These are phyloP conservation scores for Monosporascus sp. DNA, from an alignment of 2,329 filamentous ascomycete genomes.

Conservation along the genomic window DNA sequence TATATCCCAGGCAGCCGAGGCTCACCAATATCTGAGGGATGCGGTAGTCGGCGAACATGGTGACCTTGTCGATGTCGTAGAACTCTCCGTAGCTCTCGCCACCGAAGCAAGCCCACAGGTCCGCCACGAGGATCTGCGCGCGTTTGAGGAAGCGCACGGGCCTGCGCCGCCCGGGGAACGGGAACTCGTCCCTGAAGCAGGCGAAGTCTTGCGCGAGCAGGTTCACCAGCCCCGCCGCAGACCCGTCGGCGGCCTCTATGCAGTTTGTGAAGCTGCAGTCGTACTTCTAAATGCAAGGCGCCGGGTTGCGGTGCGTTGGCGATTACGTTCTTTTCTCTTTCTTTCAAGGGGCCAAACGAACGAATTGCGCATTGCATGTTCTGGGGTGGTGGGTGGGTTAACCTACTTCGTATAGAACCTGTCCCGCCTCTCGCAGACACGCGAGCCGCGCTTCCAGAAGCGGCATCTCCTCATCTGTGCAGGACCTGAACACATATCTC, in stretches of 20 bases:
- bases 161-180: conserved; percentile 64
- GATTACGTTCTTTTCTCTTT: conserved; percentile 1
- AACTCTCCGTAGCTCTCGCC: conserved; percentile 76
- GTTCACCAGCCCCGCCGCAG: conserved; percentile 82
- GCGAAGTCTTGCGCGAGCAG: conserved; percentile 74
- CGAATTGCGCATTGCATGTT: not conserved
- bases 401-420: conserved; percentile 69
- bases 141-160: conserved; percentile 83
- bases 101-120: conserved; percentile 93
- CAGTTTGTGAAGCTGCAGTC: conserved; percentile 68
- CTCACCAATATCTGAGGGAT: conserved; percentile 88
- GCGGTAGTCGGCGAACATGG: conserved; percentile 98
- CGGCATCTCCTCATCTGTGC: conserved; percentile 81
- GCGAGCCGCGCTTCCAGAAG: conserved; percentile 70
- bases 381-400: conserved; percentile 11
- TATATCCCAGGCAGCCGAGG: conserved; percentile 78
- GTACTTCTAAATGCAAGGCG: conserved; percentile 54
- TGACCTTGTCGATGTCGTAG: conserved; percentile 87
- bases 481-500: conserved; percentile 76
- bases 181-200: conserved; percentile 79
- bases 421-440: conserved; percentile 78
- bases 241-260: conserved; percentile 68
- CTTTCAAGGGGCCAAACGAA: not conserved
- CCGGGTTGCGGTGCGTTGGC: conserved; percentile 16
- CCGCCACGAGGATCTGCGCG: conserved; percentile 92